Evolutionary conservation across 2,329 filamentous ascomycete genomes (phyloP).

Genomic region (Boeremia lycopersici): DNA sequence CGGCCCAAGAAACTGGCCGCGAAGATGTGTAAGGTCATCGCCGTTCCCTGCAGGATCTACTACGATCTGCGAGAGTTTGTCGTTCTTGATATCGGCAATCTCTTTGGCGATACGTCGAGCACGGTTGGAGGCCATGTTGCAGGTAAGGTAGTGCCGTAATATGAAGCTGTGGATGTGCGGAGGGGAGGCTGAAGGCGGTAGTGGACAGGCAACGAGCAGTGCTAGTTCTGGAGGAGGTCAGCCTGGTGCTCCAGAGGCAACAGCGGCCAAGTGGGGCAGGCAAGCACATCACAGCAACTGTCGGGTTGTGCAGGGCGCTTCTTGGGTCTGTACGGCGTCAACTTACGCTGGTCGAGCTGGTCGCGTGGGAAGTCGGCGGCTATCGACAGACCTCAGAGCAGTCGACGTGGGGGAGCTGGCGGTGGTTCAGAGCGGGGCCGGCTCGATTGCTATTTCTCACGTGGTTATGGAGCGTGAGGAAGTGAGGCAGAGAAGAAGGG

Average conservation of each 20-base stretch:
- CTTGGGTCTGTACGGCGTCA: neutral
- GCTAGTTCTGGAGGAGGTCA: conserved; percentile 24
- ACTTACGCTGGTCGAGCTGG: conserved; percentile 4
- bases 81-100: conserved; percentile 73
- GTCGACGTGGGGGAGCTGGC: conserved; percentile 16
- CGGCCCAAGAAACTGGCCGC: conserved; percentile 82
- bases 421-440: conserved; percentile 22
- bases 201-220: conserved; percentile 21
- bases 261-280: conserved; percentile 6
- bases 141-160: neutral
- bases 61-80: conserved; percentile 77
- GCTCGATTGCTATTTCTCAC: conserved; percentile 11
- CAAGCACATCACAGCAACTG: neutral
- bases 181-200: conserved; percentile 10
- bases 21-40: conserved; percentile 79
- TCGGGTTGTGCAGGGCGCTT: neutral
- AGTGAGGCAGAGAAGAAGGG: neutral
- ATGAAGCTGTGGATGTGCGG: neutral
- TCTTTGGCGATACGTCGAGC: conserved; percentile 73
- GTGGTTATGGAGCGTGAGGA: neutral
- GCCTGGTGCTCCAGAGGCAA: conserved; percentile 34
- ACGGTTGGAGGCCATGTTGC: conserved; percentile 62
- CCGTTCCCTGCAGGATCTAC: conserved; percentile 67
- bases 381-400: conserved; percentile 8
- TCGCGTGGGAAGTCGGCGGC: neutral